phyloP scores from a whole-genome alignment of 2,329 filamentous ascomycete genomes.

The Juglanconis sp. region DNA sequence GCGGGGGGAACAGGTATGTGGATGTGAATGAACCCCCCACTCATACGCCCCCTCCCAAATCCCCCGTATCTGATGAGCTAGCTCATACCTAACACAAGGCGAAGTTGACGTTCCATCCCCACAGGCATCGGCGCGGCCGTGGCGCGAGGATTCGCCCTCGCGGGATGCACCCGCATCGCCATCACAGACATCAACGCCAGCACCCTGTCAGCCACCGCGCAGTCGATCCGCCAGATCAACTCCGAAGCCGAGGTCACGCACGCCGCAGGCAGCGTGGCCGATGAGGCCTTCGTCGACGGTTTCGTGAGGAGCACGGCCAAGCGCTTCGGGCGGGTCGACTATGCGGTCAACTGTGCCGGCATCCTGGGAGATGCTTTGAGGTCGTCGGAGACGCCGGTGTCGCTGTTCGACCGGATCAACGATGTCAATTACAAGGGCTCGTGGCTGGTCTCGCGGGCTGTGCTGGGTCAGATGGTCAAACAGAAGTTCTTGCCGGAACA shows the following conservation, averaged over 20 bases:
- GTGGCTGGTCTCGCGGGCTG: conserved; percentile 45
- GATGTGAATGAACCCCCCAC: no score
- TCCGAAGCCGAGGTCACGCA: conserved; percentile 32
- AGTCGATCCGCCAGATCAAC: conserved; percentile 30
- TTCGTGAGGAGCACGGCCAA: conserved; percentile 32
- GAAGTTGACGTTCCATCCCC: neutral
- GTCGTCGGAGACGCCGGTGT: conserved; percentile 43
- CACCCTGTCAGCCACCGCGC: conserved; percentile 35
- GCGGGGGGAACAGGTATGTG: conserved; percentile 43
- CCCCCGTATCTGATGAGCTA: neutral
- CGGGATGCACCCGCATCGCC: conserved; percentile 48
- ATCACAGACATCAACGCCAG: conserved; percentile 49
- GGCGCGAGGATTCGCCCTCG: conserved; percentile 45
- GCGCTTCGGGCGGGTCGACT: conserved; percentile 48
- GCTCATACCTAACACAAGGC: neutral
- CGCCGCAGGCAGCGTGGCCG: conserved; percentile 43
- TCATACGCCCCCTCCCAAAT: neutral
- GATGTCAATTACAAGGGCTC: conserved; percentile 52
- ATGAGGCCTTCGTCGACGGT: conserved; percentile 39
- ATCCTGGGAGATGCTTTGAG: conserved; percentile 41
- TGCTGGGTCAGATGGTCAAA: conserved; percentile 41
- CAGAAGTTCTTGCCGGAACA: conserved; percentile 41
- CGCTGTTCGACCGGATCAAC: conserved; percentile 51
- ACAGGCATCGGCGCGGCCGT: conserved; percentile 55
- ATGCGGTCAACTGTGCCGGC: conserved; percentile 55